A percentile compares a stretch with the other conserved stretches of the same genome.
Evolutionary conservation across 2,329 filamentous ascomycete species (phyloP).

Genomic region (Aspergillus uvarum): DNA sequence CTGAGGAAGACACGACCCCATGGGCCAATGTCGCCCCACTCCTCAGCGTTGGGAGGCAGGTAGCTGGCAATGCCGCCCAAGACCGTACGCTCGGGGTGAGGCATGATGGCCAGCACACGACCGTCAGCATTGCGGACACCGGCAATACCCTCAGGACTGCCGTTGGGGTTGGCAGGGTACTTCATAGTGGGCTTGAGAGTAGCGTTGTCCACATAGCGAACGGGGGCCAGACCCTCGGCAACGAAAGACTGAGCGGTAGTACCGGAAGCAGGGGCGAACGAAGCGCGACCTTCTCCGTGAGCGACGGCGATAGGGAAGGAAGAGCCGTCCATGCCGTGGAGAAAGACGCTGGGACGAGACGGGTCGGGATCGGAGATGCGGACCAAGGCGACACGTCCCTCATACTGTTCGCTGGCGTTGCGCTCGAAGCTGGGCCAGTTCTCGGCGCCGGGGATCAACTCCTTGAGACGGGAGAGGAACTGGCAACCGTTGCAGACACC

Average conservation of each 20-base stretch:
- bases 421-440: conserved; percentile 84
- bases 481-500: conserved; percentile 98
- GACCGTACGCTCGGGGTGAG: conserved; percentile 87
- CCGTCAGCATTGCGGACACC: conserved; percentile 76
- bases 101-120: conserved; percentile 85
- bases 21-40: conserved; percentile 79
- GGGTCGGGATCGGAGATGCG: conserved; percentile 65
- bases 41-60: conserved; percentile 61
- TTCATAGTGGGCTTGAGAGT: conserved; percentile 67
- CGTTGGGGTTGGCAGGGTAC: conserved; percentile 90
- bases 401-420: conserved; percentile 85
- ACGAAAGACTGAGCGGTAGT: conserved; percentile 53
- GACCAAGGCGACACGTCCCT: conserved; percentile 84
- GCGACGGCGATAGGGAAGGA: conserved; percentile 82
- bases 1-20: conserved; percentile 87
- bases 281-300: conserved; percentile 85
- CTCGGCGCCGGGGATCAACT: conserved; percentile 78
- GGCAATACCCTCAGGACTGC: conserved; percentile 76
- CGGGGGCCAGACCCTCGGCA: conserved; percentile 67
- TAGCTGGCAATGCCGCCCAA: conserved; percentile 77
- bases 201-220: conserved; percentile 85
- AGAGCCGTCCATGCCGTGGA: conserved; percentile 82
- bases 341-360: conserved; percentile 70
- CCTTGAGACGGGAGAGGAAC: conserved; percentile 80
- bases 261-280: conserved; percentile 58